Conservation (phyloP, 805 yeast species). For the Myxozyma monticola region DNA sequence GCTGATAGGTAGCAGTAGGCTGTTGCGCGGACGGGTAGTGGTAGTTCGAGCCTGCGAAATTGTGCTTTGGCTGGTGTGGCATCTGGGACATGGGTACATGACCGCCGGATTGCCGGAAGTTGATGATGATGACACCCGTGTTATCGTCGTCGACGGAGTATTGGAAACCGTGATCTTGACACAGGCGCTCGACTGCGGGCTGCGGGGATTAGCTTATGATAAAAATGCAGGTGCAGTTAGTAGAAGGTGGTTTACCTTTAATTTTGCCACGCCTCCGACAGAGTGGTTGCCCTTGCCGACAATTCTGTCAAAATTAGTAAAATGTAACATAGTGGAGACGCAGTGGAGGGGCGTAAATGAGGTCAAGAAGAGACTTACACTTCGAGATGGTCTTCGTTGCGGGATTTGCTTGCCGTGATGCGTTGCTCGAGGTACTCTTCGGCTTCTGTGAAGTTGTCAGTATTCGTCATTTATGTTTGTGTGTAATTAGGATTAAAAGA, state of each 20-base stretch:
- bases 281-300: slow-evolving; percentile 95
- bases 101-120: slow-evolving; percentile 50
- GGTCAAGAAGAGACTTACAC: slow-evolving; percentile 46
- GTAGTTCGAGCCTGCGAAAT: slow-evolving; percentile 41
- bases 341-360: too few relatives aligned
- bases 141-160: slow-evolving; percentile 68
- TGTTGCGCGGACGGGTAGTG: slow-evolving; percentile 37
- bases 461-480: not conserved
- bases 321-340: too few relatives aligned
- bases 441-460: slow-evolving; percentile 55
- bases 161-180: slow-evolving; percentile 62
- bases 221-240: not conserved
- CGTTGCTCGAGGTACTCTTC: slow-evolving; percentile 71
- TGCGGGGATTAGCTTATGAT: not conserved
- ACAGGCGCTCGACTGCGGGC: slow-evolving; percentile 82
- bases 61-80: slow-evolving; percentile 26
- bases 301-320: slow-evolving; percentile 43
- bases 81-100: slow-evolving; percentile 25
- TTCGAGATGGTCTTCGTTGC: slow-evolving; percentile 61
- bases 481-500: too few relatives aligned
- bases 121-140: slow-evolving; percentile 76
- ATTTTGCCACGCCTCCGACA: slow-evolving; percentile 73
- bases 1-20: slow-evolving; percentile 24
- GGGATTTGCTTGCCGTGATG: slow-evolving; percentile 59
- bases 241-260: slow-evolving; percentile 44